phyloP scores from a whole-genome alignment of 1,284 basidiomycete genomes.

The Rhodotorula sp. region DNA sequence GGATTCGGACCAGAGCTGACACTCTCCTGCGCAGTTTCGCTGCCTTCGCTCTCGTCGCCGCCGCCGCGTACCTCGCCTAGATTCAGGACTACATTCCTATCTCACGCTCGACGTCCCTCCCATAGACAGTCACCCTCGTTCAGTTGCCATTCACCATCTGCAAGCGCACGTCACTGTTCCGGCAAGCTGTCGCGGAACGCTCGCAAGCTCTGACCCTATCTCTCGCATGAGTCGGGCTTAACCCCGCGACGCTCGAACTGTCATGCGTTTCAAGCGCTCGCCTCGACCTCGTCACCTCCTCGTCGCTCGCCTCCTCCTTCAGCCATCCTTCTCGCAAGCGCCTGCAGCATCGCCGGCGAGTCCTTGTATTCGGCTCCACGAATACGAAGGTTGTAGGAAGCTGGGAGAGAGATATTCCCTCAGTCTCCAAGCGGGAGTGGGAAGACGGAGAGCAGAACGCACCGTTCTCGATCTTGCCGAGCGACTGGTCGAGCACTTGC shows the following conservation, averaged over 20 bases:
- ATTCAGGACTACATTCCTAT: neutral
- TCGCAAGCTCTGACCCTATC: neutral
- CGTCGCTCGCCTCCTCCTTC: neutral
- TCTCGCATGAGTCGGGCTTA: neutral
- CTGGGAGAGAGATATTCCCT: constrained; percentile 10
- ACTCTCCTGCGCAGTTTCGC: neutral
- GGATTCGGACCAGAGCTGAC: neutral
- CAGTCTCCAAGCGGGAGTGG: neutral
- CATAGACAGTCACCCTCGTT: neutral
- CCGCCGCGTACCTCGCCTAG: neutral
- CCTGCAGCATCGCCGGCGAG: constrained; percentile 24
- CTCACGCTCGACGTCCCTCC: neutral
- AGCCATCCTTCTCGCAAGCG: constrained; percentile 14
- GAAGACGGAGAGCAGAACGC: constrained; percentile 40
- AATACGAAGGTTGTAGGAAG: constrained; percentile 43
- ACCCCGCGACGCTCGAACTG: too few relatives aligned
- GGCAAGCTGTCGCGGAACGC: neutral
- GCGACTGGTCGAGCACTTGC: constrained; percentile 73
- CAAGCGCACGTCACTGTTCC: neutral
- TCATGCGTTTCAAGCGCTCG: neutral
- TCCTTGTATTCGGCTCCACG: constrained; percentile 42
- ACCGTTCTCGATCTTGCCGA: constrained; percentile 95
- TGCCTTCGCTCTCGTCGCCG: neutral
- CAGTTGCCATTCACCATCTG: neutral
- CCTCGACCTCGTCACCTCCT: neutral